A percentile compares a stretch with the other conserved stretches of the same genome.
These are phyloP conservation scores for Avena eriantha DNA, from an alignment of 176 grass and related monocot genomes.

Conservation along the genomic window DNA sequence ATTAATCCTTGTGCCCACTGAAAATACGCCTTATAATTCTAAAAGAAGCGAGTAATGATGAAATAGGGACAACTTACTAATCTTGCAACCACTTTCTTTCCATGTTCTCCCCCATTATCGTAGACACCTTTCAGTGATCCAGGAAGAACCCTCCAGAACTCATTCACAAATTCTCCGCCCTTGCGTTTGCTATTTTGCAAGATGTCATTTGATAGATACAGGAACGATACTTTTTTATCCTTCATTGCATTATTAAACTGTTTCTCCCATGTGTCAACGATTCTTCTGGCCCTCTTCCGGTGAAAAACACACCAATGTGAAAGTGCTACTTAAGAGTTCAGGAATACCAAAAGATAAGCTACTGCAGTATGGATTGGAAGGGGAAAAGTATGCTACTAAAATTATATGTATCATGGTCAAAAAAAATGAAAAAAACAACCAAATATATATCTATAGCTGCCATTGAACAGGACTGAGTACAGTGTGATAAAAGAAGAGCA, in stretches of 20 bases:
- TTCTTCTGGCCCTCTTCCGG: slow-evolving; percentile 85
- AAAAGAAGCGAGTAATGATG: neutral
- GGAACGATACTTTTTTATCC: slow-evolving; percentile 77
- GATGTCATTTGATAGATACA: slow-evolving; percentile 98
- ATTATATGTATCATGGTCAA: slow-evolving; percentile 13
- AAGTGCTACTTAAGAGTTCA: slow-evolving; percentile 81
- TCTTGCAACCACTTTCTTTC: slow-evolving; percentile 88
- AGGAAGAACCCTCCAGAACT: slow-evolving; percentile 99
- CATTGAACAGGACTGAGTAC: neutral
- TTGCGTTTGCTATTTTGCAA: slow-evolving; percentile 98
- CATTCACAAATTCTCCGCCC: slow-evolving; percentile 89
- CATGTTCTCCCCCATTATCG: slow-evolving; percentile 70
- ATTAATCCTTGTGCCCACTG: neutral
- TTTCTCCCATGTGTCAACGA: slow-evolving; percentile 97
- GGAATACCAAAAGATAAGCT: slow-evolving; percentile 44
- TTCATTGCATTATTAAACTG: slow-evolving; percentile 70
- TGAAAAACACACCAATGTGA: slow-evolving; percentile 96
- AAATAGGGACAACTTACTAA: slow-evolving; percentile 69
- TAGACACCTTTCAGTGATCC: slow-evolving; percentile 74
- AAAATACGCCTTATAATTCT: neutral
- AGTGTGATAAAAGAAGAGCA: neutral
- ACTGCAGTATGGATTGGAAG: slow-evolving; percentile 19
- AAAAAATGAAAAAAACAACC: slow-evolving; percentile 26
- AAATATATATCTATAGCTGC: neutral
- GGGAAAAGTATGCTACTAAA: slow-evolving; percentile 6